Evolutionary conservation across 1,139 yeast genomes (phyloP).

Genomic region (Ogataea hybrid): DNA sequence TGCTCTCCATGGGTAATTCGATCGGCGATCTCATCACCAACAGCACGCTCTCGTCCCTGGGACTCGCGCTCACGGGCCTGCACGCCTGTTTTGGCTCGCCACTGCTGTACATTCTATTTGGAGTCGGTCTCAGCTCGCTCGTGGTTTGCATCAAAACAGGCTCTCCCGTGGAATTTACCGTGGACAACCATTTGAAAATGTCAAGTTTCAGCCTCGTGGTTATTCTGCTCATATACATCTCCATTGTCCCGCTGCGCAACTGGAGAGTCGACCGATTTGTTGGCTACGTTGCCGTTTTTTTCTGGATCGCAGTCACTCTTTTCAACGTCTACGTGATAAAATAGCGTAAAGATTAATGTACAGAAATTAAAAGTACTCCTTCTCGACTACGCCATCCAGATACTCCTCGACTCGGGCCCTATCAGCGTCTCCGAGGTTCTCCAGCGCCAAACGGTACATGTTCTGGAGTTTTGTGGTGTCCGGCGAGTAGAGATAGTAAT

Average conservation of each 20-base stretch:
- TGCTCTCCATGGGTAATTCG: slow-evolving; percentile 56
- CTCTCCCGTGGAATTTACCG: slow-evolving; percentile 23
- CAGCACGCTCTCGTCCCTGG: slow-evolving; percentile 45
- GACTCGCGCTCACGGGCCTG: slow-evolving; percentile 55
- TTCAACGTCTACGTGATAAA: slow-evolving; percentile 22
- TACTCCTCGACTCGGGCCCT: slow-evolving; percentile 1
- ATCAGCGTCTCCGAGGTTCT: slow-evolving; percentile 3
- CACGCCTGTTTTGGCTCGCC: slow-evolving; percentile 64
- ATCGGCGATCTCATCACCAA: slow-evolving; percentile 56
- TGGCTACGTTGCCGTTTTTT: slow-evolving; percentile 30
- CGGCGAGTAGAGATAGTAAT: slow-evolving; percentile 11
- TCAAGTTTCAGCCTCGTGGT: slow-evolving; percentile 38
- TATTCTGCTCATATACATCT: slow-evolving; percentile 27
- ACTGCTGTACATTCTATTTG: slow-evolving; percentile 43
- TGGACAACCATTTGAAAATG: slow-evolving; percentile 28
- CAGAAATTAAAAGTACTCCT: slow-evolving; percentile 6
- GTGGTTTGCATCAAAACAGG: slow-evolving; percentile 30
- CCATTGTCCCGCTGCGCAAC: slow-evolving; percentile 37
- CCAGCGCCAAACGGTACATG: slow-evolving; percentile 11
- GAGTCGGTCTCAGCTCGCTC: slow-evolving; percentile 42
- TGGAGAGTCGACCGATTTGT: slow-evolving; percentile 45
- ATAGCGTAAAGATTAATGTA: slow-evolving; percentile 1
- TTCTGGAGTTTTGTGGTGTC: slow-evolving; percentile 6
- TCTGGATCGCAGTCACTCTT: slow-evolving; percentile 33
- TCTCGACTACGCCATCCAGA: slow-evolving; percentile 5